Conservation (phyloP, 768 basidiomycete genomes). For the Lyophyllum decastes region DNA sequence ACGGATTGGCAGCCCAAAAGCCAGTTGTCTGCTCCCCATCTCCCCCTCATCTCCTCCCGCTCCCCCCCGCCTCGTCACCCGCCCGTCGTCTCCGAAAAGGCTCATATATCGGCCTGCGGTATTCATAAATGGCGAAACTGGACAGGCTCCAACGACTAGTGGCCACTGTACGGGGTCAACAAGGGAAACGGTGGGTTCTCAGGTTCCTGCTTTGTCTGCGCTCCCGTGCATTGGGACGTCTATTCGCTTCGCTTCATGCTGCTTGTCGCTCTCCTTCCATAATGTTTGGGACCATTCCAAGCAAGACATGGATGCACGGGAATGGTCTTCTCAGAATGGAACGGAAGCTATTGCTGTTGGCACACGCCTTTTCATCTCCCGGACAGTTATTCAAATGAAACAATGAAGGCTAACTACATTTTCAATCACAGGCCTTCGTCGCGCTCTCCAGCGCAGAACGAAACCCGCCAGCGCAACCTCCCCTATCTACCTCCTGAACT, state of each 20-base stretch:
- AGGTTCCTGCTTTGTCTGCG: background rate
- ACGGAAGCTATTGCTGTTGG: background rate
- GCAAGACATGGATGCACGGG: background rate
- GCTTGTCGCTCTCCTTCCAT: background rate
- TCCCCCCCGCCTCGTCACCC: background rate
- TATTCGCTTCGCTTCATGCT: background rate
- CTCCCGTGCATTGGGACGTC: background rate
- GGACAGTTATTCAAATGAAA: background rate
- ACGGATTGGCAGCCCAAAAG: constrained; percentile 1
- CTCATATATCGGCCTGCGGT: background rate
- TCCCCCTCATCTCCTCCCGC: background rate
- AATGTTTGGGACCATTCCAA: background rate
- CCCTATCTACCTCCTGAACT: constrained; percentile 60
- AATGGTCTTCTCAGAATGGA: background rate
- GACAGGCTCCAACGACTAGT: constrained; percentile 4
- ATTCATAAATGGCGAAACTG: background rate
- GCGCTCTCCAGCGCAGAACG: background rate
- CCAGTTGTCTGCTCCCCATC: background rate
- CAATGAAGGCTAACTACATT: background rate
- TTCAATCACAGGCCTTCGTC: background rate
- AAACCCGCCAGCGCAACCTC: constrained; percentile 13
- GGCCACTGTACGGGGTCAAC: background rate
- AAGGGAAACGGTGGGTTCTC: constrained; percentile 3
- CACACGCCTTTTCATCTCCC: background rate
- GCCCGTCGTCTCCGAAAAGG: background rate